phyloP scores from a whole-genome alignment of 2,329 filamentous ascomycete genomes.

The Diplodia corticola region DNA sequence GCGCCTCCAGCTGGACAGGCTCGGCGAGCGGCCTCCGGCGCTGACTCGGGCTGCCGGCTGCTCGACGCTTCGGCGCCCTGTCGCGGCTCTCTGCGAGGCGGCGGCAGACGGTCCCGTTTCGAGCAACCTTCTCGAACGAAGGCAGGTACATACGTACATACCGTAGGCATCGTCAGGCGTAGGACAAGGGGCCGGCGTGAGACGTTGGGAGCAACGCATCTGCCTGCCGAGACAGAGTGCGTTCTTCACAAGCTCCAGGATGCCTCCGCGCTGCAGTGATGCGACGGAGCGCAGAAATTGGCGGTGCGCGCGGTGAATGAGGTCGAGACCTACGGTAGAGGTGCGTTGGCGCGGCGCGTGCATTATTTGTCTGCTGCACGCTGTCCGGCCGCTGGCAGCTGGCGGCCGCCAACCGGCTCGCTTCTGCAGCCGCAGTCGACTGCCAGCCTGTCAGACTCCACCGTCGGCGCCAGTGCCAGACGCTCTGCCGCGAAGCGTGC shows the following conservation, averaged over 20 bases:
- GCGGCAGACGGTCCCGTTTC: not conserved
- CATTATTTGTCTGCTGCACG: conserved; percentile 14
- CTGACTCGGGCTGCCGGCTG: not conserved
- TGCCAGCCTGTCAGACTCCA: conserved; percentile 19
- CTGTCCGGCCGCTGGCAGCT: not conserved
- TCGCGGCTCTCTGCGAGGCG: not conserved
- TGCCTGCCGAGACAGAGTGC: conserved; percentile 1
- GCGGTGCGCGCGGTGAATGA: not conserved
- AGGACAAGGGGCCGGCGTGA: not conserved
- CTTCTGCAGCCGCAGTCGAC: not conserved
- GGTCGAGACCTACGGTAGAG: conserved; percentile 15
- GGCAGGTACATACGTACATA: no score
- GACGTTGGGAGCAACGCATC: conserved; percentile 14
- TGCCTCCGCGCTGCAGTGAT: not conserved
- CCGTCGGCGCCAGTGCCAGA: not conserved
- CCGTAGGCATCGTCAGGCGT: not conserved
- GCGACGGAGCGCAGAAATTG: conserved; percentile 4
- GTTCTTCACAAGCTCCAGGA: conserved; percentile 13
- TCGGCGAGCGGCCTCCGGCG: not conserved
- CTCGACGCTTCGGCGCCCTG: not conserved
- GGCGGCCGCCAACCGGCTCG: not conserved
- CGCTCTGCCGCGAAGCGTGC: not conserved
- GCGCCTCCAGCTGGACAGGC: not conserved
- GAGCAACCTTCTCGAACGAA: not conserved
- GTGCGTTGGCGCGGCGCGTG: conserved; percentile 16